Evolutionary conservation across 2,329 filamentous ascomycete genomes (phyloP).

Genomic region (Verruconis gallopava): DNA sequence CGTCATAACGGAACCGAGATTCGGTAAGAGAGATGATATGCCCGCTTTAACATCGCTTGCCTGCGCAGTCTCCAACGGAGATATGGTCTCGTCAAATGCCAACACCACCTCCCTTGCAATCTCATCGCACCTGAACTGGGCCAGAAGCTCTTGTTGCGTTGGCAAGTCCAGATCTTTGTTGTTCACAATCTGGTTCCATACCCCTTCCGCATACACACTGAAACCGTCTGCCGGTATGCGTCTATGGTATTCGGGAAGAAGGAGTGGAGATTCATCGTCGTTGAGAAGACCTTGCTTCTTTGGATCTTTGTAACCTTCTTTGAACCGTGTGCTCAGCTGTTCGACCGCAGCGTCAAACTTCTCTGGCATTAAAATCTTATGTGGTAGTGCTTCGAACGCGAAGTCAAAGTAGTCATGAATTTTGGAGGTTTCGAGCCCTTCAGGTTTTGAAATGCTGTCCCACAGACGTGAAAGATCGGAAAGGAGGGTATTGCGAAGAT

Average conservation of each 20-base stretch:
- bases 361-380: conserved; percentile 92
- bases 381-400: conserved; percentile 85
- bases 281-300: conserved; percentile 50
- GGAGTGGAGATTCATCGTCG: conserved; percentile 64
- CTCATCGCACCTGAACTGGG: conserved; percentile 95
- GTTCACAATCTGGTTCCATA: conserved; percentile 98
- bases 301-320: conserved; percentile 61
- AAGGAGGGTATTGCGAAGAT: conserved; percentile 78
- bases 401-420: conserved; percentile 99
- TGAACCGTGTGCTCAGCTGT: conserved; percentile 69
- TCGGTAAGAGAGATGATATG: conserved; percentile 56
- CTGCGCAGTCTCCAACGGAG: conserved; percentile 77
- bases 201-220: conserved; percentile 78
- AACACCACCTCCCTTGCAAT: conserved; percentile 81
- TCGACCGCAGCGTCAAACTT: conserved; percentile 73
- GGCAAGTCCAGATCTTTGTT: conserved; percentile 97
- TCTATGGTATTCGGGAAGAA: conserved; percentile 88
- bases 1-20: conserved; percentile 63
- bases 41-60: conserved; percentile 54
- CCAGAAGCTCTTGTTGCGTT: conserved; percentile 90
- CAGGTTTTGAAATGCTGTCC: conserved; percentile 82
- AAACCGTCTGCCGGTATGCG: conserved; percentile 97
- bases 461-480: conserved; percentile 88
- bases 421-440: conserved; percentile 71
- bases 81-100: conserved; percentile 68